These are phyloP conservation scores for Fusarium sp. DNA, from an alignment of 2,329 filamentous ascomycete species.

Conservation along the genomic window DNA sequence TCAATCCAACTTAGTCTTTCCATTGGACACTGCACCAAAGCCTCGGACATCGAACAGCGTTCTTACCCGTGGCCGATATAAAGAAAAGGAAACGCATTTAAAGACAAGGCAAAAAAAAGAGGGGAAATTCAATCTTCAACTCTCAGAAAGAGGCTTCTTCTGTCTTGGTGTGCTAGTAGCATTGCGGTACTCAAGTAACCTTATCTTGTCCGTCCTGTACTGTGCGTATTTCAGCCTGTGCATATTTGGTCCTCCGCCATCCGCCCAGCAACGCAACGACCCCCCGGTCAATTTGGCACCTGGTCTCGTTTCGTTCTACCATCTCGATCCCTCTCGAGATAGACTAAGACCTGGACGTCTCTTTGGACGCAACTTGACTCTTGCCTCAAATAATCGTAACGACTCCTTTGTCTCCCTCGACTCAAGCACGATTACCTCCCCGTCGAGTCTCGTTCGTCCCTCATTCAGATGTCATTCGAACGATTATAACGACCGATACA, in stretches of 20 bases:
- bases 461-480: constrained; percentile 52
- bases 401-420: constrained; percentile 31
- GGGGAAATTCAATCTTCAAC: constrained; percentile 35
- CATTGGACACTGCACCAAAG: neutral
- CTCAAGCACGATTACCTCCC: constrained; percentile 32
- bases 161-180: constrained; percentile 36
- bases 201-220: constrained; percentile 31
- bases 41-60: constrained; percentile 11
- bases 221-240: constrained; percentile 42
- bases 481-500: constrained; percentile 51
- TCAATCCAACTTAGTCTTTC: constrained; percentile 1
- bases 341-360: constrained; percentile 35
- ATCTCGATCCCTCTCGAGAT: constrained; percentile 41
- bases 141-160: constrained; percentile 27
- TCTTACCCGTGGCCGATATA: constrained; percentile 19
- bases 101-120: constrained; percentile 23
- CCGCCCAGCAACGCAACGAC: constrained; percentile 46
- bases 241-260: constrained; percentile 41
- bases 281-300: constrained; percentile 43
- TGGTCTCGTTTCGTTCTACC: constrained; percentile 37
- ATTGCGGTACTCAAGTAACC: constrained; percentile 37
- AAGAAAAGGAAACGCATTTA: constrained; percentile 8
- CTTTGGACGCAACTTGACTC: constrained; percentile 24
- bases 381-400: constrained; percentile 31
- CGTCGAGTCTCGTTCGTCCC: constrained; percentile 43